Percentiles rank a stretch among this genome's conserved stretches.
Conservation (phyloP, 768 basidiomycete genomes). For the Lactarius hengduanensis region DNA sequence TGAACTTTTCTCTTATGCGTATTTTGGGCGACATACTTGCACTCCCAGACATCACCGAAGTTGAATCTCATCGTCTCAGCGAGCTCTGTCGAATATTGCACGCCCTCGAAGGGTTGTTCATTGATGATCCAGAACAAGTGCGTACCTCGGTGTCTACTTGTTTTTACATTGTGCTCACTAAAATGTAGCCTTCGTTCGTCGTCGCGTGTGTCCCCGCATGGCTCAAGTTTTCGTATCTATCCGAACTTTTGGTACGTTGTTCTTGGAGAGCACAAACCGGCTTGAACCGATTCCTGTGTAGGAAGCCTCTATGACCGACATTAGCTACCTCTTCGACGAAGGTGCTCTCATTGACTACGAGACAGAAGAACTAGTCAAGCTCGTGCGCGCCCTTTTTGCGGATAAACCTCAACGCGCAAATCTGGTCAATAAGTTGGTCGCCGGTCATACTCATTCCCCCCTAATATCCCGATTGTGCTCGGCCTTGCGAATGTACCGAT, state of each 20-base stretch:
- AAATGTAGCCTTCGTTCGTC: slow-evolving; percentile 62
- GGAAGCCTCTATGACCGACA: slow-evolving; percentile 92
- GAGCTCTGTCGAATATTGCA: slow-evolving; percentile 80
- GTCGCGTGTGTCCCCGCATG: slow-evolving; percentile 88
- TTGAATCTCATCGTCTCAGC: slow-evolving; percentile 79
- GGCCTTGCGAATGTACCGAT: not conserved
- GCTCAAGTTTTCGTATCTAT: slow-evolving; percentile 94
- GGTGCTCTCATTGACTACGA: slow-evolving; percentile 90
- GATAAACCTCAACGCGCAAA: slow-evolving; percentile 79
- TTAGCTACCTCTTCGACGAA: slow-evolving; percentile 88
- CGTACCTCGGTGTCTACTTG: slow-evolving; percentile 26
- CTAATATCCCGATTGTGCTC: slow-evolving; percentile 2
- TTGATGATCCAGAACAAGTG: slow-evolving; percentile 61
- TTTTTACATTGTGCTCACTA: slow-evolving; percentile 9
- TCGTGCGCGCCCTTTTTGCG: slow-evolving; percentile 86
- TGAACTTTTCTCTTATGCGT: slow-evolving; percentile 63
- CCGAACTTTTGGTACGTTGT: slow-evolving; percentile 77
- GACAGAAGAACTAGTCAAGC: slow-evolving; percentile 71
- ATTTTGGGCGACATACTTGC: slow-evolving; percentile 73
- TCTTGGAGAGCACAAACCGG: slow-evolving; percentile 14
- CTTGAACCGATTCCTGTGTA: slow-evolving; percentile 35
- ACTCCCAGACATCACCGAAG: slow-evolving; percentile 82
- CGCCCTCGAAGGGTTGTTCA: slow-evolving; percentile 78
- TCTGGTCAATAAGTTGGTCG: slow-evolving; percentile 72
- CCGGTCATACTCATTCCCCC: slow-evolving; percentile 50